Evolutionary conservation across 2,329 filamentous ascomycete species (phyloP).

Genomic region (Blumeria hordei): DNA sequence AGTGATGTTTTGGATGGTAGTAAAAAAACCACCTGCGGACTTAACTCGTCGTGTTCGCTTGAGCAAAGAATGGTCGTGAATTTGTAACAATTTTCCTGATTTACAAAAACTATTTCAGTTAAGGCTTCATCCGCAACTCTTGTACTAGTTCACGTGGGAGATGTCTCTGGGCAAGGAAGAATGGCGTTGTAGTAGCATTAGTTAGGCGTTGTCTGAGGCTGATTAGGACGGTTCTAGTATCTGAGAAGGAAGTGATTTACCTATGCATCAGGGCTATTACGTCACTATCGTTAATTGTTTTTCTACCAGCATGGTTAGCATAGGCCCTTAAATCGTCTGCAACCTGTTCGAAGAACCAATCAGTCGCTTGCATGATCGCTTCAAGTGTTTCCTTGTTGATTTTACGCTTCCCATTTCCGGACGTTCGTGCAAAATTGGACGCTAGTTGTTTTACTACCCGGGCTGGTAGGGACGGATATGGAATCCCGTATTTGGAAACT

Average conservation of each 20-base stretch:
- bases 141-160: conserved; percentile 64
- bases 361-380: conserved; percentile 55
- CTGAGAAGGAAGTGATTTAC: conserved; percentile 24
- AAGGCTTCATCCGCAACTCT: conserved; percentile 48
- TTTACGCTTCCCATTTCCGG: conserved; percentile 39
- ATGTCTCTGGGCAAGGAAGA: conserved; percentile 64
- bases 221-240: conserved; percentile 8
- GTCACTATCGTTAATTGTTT: conserved; percentile 68
- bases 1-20: conserved; percentile 90
- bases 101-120: conserved; percentile 20
- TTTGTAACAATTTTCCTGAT: conserved; percentile 19
- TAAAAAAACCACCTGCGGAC: conserved; percentile 62
- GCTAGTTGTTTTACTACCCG: conserved; percentile 52
- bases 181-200: conserved; percentile 45
- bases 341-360: conserved; percentile 81
- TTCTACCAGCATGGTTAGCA: conserved; percentile 58
- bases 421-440: conserved; percentile 43
- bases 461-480: conserved; percentile 50
- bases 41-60: conserved; percentile 49
- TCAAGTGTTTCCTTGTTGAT: conserved; percentile 50
- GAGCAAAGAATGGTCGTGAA: conserved; percentile 46
- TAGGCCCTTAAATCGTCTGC: conserved; percentile 60
- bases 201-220: conserved; percentile 50
- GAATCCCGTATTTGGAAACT: conserved; percentile 45
- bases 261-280: conserved; percentile 62